phyloP scores from a whole-genome alignment of 2,329 filamentous ascomycete species.

The Juglanconis sp. region DNA sequence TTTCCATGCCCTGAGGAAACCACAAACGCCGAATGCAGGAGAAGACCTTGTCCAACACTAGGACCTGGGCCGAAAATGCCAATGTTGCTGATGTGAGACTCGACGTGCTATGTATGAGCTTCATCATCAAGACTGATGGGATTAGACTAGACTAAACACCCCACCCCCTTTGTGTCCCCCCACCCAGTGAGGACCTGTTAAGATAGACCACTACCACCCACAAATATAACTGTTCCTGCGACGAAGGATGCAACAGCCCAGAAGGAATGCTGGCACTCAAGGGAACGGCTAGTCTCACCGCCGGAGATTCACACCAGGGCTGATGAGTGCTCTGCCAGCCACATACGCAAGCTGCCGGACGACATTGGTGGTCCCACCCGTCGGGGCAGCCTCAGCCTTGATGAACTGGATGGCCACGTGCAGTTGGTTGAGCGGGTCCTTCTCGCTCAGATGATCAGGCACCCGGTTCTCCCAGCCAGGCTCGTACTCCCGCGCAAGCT shows the following conservation, averaged over 20 bases:
- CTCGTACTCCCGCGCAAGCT: slow-evolving; percentile 65
- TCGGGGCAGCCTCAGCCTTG: slow-evolving; percentile 57
- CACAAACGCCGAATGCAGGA: too few species aligned
- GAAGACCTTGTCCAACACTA: too few species aligned
- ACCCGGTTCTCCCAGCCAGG: slow-evolving; percentile 55
- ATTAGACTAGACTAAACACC: too few species aligned
- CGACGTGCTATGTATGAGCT: too few species aligned
- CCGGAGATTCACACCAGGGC: slow-evolving; percentile 49
- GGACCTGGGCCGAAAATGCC: too few species aligned
- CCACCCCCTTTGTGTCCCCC: too few species aligned
- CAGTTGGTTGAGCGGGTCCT: slow-evolving; percentile 63
- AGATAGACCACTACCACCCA: too few species aligned
- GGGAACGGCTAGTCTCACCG: slow-evolving; percentile 24
- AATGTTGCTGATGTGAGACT: too few species aligned
- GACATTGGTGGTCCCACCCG: slow-evolving; percentile 71
- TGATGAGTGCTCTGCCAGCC: slow-evolving; percentile 58
- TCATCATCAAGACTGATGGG: too few species aligned
- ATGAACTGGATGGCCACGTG: slow-evolving; percentile 69
- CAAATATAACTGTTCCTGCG: too few species aligned
- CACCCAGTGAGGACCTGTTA: too few species aligned
- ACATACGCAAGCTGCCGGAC: slow-evolving; percentile 68
- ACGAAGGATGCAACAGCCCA: too few species aligned
- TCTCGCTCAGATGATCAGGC: slow-evolving; percentile 62
- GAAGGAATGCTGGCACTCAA: neutral
- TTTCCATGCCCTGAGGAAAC: neutral